Percentiles rank a stretch among this genome's conserved stretches.
These are phyloP conservation scores for Termitomyces sp. DNA, from an alignment of 768 basidiomycete genomes.

Conservation along the genomic window DNA sequence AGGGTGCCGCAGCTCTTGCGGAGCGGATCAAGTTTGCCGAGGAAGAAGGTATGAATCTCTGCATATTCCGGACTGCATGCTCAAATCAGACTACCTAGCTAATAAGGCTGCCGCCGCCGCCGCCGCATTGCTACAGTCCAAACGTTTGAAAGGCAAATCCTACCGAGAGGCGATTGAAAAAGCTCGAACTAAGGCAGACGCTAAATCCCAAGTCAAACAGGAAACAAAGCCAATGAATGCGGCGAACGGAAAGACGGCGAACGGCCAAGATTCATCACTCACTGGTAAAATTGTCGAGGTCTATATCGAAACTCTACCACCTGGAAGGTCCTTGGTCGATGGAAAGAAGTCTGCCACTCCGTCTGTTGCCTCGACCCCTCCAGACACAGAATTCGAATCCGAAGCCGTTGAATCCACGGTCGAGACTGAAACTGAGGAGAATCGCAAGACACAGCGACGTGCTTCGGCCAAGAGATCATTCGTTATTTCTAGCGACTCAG, in stretches of 20 bases:
- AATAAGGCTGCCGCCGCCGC: slow-evolving; percentile 50
- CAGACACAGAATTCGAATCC: slow-evolving; percentile 38
- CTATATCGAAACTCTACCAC: slow-evolving; percentile 41
- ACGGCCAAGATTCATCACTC: slow-evolving; percentile 6
- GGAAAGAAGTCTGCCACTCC: slow-evolving; percentile 25
- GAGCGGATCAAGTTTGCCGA: slow-evolving; percentile 63
- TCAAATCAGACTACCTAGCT: slow-evolving; percentile 30
- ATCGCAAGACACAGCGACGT: slow-evolving; percentile 39
- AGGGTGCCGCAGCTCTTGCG: slow-evolving; percentile 63
- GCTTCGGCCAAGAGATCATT: slow-evolving; percentile 38
- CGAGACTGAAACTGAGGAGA: slow-evolving; percentile 39
- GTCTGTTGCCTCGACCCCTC: slow-evolving; percentile 33
- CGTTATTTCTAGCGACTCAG: slow-evolving; percentile 57
- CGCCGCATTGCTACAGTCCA: slow-evolving; percentile 45
- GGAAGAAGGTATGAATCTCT: slow-evolving; percentile 38
- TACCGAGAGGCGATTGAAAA: slow-evolving; percentile 63
- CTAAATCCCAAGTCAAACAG: slow-evolving; percentile 6
- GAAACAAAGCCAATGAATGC: slow-evolving; percentile 16
- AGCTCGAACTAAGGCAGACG: slow-evolving; percentile 16
- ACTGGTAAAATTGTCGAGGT: slow-evolving; percentile 46
- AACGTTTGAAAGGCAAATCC: slow-evolving; percentile 73
- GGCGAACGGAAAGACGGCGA: slow-evolving; percentile 10
- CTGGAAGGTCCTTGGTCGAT: slow-evolving; percentile 19
- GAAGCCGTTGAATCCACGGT: slow-evolving; percentile 17
- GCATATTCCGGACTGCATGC: neutral